phyloP scores from a whole-genome alignment of 2,329 filamentous ascomycete genomes.

The Tolypocladium ovalisporum region DNA sequence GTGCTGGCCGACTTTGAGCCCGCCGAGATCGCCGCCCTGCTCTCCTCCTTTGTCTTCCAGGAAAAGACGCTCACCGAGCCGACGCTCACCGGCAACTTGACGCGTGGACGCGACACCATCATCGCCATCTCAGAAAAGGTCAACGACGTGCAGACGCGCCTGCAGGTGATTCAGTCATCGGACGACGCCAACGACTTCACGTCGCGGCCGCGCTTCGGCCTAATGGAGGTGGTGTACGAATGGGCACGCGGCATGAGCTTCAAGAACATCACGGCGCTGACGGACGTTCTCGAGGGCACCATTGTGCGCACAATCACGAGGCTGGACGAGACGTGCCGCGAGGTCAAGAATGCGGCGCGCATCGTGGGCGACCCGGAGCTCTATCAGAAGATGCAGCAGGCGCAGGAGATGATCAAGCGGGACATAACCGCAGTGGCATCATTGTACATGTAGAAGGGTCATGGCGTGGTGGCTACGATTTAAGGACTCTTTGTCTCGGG shows the following conservation, averaged over 20 bases:
- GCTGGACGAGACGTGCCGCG: constrained; percentile 89
- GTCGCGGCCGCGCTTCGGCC: constrained; percentile 74
- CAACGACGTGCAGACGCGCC: constrained; percentile 75
- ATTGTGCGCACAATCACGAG: constrained; percentile 92
- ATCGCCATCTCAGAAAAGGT: constrained; percentile 86
- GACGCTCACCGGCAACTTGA: constrained; percentile 68
- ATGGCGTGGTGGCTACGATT: not conserved
- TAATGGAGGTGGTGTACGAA: constrained; percentile 97
- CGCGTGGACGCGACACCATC: constrained; percentile 75
- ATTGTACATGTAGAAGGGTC: constrained; percentile 62
- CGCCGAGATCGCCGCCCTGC: constrained; percentile 87
- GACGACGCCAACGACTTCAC: constrained; percentile 93
- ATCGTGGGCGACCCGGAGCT: constrained; percentile 90
- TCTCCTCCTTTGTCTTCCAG: constrained; percentile 94
- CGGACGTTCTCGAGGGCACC: constrained; percentile 92
- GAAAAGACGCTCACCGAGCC: constrained; percentile 84
- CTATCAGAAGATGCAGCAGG: constrained; percentile 93
- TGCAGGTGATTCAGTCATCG: constrained; percentile 83
- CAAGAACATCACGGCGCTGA: constrained; percentile 92
- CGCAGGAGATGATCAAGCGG: constrained; percentile 95
- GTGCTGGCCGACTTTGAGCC: constrained; percentile 91
- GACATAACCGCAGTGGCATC: constrained; percentile 87
- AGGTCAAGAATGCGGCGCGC: constrained; percentile 93
- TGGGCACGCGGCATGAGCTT: constrained; percentile 98
- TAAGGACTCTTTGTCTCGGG: not conserved